Base-by-base conservation (phyloP, 192 early-diverging fungal genomes). In the Coemansia sp. region DNA sequence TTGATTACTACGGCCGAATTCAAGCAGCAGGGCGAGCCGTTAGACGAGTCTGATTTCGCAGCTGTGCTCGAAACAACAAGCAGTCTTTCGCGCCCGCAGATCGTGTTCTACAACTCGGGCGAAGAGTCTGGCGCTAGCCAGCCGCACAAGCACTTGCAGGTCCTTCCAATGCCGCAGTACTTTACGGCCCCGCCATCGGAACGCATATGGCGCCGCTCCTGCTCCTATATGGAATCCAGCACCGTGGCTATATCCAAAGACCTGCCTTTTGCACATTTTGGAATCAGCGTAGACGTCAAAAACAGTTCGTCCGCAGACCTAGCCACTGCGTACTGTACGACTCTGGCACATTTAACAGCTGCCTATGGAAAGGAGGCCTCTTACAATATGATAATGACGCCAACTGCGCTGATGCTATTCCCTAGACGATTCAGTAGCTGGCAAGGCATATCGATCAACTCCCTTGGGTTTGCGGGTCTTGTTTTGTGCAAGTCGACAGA, bases 121-220 rank as follows among this genome's bases (percentile, higher is more conserved):
- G 71, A 73, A 23, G 71, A 76, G 28, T 82, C 79, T 4, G 79
- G 79, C 0, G 79, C 79, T 25, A 82, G 79, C 34, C 79, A 82
- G 54, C 85, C 85, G 18, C 87, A 89, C 68, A 87, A 87, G 55
- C 87, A 89, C 49, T 23, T 86, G n/a, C 87, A 89, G 74, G 27
- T 87, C 19, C 61, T 89, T 46, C 85, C 85, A 18, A 74, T 83
- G 72, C 72, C 72, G 11, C 55, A 62, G 30, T 62, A 58, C 53
- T 51, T 69, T 69, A 61, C 29, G 14, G 18, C 45, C 27, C 67
- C 69, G 18, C 71, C 71, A 18, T 53, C 61, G 4, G 30, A 64
- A 29, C n/a, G 57, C 8, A 56, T 72, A 13, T 76, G 71, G 73
- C 50, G 62, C 23, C 55, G 46, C 16, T 69, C 62, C 7, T 27